A percentile compares a stretch with the other conserved stretches of the same genome.
Conservation (phyloP, 2,329 filamentous ascomycete genomes). For the Sphaerostilbella broomeana region DNA sequence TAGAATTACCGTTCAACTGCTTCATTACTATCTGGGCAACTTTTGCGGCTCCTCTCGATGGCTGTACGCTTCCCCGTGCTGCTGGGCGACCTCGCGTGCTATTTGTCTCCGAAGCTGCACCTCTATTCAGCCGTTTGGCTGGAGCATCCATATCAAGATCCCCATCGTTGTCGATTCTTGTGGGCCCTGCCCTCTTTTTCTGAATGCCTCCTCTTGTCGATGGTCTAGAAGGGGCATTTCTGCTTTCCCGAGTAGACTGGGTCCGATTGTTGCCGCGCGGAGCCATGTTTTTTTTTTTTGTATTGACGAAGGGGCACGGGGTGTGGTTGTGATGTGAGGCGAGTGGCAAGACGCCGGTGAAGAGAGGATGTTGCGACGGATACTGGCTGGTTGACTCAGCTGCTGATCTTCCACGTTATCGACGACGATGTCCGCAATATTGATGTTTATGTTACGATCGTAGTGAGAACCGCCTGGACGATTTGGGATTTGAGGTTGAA, state of each 20-base stretch:
- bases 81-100: constrained; percentile 25
- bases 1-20: constrained; percentile 32
- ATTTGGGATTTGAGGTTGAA: too few species aligned
- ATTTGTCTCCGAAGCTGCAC: constrained; percentile 21
- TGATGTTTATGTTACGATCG: too few species aligned
- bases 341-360: too few species aligned
- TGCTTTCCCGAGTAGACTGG: constrained; percentile 26
- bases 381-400: background rate
- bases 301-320: too few species aligned
- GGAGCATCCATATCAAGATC: constrained; percentile 52
- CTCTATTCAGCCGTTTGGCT: constrained; percentile 28
- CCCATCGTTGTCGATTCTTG: constrained; percentile 47
- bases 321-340: background rate
- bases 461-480: too few species aligned
- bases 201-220: constrained; percentile 43
- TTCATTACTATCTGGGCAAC: constrained; percentile 39
- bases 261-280: constrained; percentile 27
- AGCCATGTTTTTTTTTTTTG: constrained; percentile 24
- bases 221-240: constrained; percentile 25
- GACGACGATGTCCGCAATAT: too few species aligned
- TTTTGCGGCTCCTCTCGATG: constrained; percentile 27
- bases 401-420: too few species aligned
- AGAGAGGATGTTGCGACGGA: background rate
- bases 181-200: constrained; percentile 38
- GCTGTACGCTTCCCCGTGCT: constrained; percentile 22